Base-by-base conservation (phyloP, 2,329 filamentous ascomycete genomes). In the Nemania bipapillata region DNA sequence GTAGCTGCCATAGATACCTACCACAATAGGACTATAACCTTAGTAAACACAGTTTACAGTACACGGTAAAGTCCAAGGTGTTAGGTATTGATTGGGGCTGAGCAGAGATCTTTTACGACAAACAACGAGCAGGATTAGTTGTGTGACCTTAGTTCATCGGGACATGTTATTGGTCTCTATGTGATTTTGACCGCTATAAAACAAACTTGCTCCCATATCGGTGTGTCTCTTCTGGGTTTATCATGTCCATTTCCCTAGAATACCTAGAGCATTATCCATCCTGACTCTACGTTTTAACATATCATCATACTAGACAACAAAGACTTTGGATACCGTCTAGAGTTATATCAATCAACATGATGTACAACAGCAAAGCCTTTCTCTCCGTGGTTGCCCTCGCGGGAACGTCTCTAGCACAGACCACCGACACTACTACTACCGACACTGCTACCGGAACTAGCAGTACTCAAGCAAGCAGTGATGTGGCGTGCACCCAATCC, bases 361-460 rank as follows among this genome's bases (percentile, higher is more conserved):
- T 71, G 63, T 67, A 63, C 35, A 63, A 28, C 28, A 64, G 40
- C 60, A 70, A 66, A 50, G 53, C 49, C 40, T 47, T 71, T 8
- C 52, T 65, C 2, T 50, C 66, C 22, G 28, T 26, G 17, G 63
- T 60, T 22, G 45, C 55, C 47, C 63, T 67, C 1, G n/a, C 68
- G 5, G 66, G 66, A 8, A 24, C 47, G 12, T 54, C 63, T 0
- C 7, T 70, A 11, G 66, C 66, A 3, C 63, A 66, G 35, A 42
- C 28, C 17, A 57, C 11, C n/a, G n/a, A 2, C 20, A 24, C 42
- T n/a, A 42, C 15, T 24, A 37, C 26, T 8, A 32, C 17, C 17
- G 40, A 11, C 26, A 35, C 58, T 5, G 50, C 8, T 22, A 35
- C 8, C 47, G 11, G 15, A 30, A 57, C 11, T 12, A 49, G 20